Evolutionary conservation across 345 rosid genomes (phyloP).

Genomic region (Trapa incisa): DNA sequence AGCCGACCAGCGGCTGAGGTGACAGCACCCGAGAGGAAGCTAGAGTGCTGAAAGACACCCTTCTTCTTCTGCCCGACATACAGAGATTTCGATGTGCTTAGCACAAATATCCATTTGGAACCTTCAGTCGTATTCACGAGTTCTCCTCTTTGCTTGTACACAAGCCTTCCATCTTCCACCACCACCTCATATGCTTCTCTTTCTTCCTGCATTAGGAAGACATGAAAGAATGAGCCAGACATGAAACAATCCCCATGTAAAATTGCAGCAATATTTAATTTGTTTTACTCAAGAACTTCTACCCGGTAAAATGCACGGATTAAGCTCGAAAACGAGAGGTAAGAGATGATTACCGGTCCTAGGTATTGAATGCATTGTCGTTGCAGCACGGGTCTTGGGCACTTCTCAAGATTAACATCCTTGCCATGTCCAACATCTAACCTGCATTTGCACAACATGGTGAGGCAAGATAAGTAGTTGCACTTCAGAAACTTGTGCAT

Average conservation of each 20-base stretch:
- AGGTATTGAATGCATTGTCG: slow-evolving; percentile 50
- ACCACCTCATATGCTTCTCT: slow-evolving; percentile 45
- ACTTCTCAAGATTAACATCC: slow-evolving; percentile 32
- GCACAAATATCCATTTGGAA: slow-evolving; percentile 59
- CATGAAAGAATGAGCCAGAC: background rate
- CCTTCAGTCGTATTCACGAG: slow-evolving; percentile 30
- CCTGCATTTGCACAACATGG: slow-evolving; percentile 4
- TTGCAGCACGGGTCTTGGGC: slow-evolving; percentile 32
- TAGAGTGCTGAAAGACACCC: slow-evolving; percentile 60
- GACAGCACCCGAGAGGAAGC: slow-evolving; percentile 59
- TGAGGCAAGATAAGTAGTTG: no score
- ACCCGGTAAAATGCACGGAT: no score
- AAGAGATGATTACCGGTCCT: slow-evolving; percentile 35
- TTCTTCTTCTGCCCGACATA: slow-evolving; percentile 59
- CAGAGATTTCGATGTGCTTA: slow-evolving; percentile 43
- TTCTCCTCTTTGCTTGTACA: slow-evolving; percentile 19
- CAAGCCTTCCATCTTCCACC: slow-evolving; percentile 39
- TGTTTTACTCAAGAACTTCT: no score
- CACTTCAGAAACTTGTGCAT: no score
- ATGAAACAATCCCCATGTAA: no score
- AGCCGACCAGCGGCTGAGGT: slow-evolving; percentile 62
- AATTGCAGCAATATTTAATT: no score
- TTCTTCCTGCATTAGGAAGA: slow-evolving; percentile 27
- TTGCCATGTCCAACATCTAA: slow-evolving; percentile 57
- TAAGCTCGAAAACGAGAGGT: no score